A percentile compares a stretch with the other conserved stretches of the same genome.
Evolutionary conservation across 2,329 filamentous ascomycete species (phyloP).

Genomic region (Leptographium lundbergii): DNA sequence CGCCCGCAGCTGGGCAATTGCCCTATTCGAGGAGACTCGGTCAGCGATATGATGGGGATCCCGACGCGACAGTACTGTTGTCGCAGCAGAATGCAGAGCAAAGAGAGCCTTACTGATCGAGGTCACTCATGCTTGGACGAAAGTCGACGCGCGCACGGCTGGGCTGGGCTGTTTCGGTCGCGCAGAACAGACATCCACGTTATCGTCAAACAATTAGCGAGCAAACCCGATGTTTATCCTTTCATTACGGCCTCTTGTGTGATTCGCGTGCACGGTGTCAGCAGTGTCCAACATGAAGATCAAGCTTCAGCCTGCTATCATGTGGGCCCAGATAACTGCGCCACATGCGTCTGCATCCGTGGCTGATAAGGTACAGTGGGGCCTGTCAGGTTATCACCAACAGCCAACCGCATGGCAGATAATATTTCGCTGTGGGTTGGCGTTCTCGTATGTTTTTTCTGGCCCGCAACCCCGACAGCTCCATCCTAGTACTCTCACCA

Average conservation of each 20-base stretch:
- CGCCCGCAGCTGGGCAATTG: constrained; percentile 87
- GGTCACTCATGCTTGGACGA: constrained; percentile 60
- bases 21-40: constrained; percentile 38
- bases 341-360: neutral
- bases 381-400: neutral
- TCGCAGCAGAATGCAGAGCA: neutral
- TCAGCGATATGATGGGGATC: neutral
- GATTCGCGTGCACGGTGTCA: neutral
- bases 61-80: neutral
- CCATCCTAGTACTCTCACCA: neutral
- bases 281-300: neutral
- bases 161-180: neutral
- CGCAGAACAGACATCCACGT: neutral
- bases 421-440: neutral
- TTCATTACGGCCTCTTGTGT: neutral
- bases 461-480: neutral
- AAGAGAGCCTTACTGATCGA: constrained; percentile 59
- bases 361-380: neutral
- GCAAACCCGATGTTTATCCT: neutral
- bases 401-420: neutral
- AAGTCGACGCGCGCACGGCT: neutral
- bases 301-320: neutral
- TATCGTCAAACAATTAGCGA: neutral
- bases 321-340: neutral
- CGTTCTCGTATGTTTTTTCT: constrained; percentile 1